phyloP scores from a whole-genome alignment of 208 protist species.

The Acanthamoeba castellanii region DNA sequence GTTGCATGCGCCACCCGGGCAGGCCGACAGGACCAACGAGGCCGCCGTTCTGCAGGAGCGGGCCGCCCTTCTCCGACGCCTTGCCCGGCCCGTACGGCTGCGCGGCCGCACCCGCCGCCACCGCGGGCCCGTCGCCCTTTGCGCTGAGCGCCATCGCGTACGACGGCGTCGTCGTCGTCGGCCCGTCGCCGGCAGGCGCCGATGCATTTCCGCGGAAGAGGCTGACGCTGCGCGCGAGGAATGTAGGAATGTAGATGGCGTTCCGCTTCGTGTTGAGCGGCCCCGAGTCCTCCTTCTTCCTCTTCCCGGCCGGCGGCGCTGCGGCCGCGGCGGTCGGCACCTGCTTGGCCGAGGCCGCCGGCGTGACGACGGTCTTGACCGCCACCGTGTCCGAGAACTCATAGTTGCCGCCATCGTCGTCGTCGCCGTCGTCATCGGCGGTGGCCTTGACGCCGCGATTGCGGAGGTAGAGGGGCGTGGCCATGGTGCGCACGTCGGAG shows the following conservation, averaged over 20 bases:
- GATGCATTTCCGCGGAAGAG: neutral
- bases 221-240: constrained; percentile 14
- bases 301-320: neutral
- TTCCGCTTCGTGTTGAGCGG: neutral
- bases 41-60: neutral
- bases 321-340: neutral
- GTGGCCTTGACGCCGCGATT: neutral
- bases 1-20: neutral
- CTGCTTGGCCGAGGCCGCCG: neutral
- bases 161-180: neutral
- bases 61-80: neutral
- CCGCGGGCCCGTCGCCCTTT: neutral
- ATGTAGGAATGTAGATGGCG: constrained; percentile 25
- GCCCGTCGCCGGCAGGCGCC: neutral
- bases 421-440: neutral
- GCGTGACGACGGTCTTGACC: neutral
- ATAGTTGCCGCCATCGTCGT: neutral
- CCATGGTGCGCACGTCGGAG: neutral
- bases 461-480: constrained; percentile 37
- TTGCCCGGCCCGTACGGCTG: neutral
- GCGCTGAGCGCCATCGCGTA: neutral
- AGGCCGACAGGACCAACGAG: neutral
- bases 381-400: constrained; percentile 20
- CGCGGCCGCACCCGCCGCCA: neutral
- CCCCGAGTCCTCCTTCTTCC: constrained; percentile 13